These are phyloP conservation scores for Sicyos edulis DNA, from an alignment of 306 rosid genomes.

Conservation along the genomic window DNA sequence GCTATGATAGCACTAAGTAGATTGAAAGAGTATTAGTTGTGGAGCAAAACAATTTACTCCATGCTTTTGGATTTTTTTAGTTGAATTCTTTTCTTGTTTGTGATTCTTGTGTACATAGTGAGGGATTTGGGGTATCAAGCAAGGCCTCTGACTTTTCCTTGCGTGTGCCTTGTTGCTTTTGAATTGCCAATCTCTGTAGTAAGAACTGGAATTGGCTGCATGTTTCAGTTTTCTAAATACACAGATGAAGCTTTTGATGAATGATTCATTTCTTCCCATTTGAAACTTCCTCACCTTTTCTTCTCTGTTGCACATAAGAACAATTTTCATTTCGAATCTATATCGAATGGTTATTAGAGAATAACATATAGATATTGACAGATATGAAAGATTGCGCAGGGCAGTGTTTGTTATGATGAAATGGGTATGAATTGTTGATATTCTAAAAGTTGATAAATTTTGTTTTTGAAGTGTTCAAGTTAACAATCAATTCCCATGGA, in stretches of 20 bases:
- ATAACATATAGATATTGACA: too few species aligned
- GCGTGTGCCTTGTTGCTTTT: background rate
- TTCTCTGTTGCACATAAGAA: background rate
- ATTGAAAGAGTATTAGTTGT: background rate
- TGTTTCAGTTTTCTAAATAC: conserved; percentile 16
- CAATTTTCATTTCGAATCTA: background rate
- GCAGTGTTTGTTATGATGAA: too few species aligned
- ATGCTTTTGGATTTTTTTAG: conserved; percentile 10
- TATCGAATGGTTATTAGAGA: background rate
- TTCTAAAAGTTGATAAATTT: too few species aligned
- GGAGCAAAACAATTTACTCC: background rate
- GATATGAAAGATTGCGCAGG: too few species aligned
- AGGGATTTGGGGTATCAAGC: conserved; percentile 13
- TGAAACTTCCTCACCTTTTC: background rate
- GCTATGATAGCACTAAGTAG: too few species aligned
- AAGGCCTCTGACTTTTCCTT: conserved; percentile 13
- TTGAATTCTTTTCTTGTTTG: background rate
- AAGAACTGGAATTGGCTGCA: conserved; percentile 6
- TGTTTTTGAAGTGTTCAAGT: too few species aligned
- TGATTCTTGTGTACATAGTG: background rate
- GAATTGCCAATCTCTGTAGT: conserved; percentile 9
- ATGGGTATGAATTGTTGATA: too few species aligned
- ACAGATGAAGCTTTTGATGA: conserved; percentile 7
- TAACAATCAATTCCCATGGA: too few species aligned
- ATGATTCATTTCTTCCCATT: background rate